Percentiles rank a stretch among this genome's conserved stretches.
Conservation (phyloP, 371 early-diverging fungal species). For the Mucor sp. region DNA sequence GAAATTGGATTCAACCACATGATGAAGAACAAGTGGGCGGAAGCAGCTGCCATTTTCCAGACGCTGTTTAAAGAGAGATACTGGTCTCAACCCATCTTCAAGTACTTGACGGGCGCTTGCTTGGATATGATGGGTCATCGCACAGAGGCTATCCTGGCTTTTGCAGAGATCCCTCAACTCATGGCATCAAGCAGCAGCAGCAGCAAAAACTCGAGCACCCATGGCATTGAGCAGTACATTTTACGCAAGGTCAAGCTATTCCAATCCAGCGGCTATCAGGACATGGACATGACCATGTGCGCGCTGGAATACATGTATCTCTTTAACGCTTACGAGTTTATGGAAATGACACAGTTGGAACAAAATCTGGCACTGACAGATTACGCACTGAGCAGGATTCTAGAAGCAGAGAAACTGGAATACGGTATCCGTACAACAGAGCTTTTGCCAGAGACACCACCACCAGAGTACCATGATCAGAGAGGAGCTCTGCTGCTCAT, state of each 20-base stretch:
- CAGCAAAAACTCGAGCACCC: slow-evolving; percentile 38
- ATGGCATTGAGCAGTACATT: slow-evolving; percentile 58
- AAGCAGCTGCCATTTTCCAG: slow-evolving; percentile 41
- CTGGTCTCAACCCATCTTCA: slow-evolving; percentile 51
- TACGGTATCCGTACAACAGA: slow-evolving; percentile 43
- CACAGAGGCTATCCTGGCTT: slow-evolving; percentile 42
- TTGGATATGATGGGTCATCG: slow-evolving; percentile 46
- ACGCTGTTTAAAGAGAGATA: slow-evolving; percentile 39
- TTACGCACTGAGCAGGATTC: slow-evolving; percentile 34
- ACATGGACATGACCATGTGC: slow-evolving; percentile 53
- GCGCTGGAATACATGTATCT: slow-evolving; percentile 62
- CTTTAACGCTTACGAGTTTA: slow-evolving; percentile 59
- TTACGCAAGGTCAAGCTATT: slow-evolving; percentile 53
- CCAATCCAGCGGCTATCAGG: slow-evolving; percentile 52
- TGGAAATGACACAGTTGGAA: slow-evolving; percentile 43
- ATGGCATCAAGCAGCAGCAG: slow-evolving; percentile 15
- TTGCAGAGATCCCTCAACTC: slow-evolving; percentile 33
- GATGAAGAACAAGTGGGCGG: slow-evolving; percentile 53
- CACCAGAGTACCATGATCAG: slow-evolving; percentile 44
- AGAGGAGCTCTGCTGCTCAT: slow-evolving; percentile 41
- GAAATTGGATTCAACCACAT: slow-evolving; percentile 58
- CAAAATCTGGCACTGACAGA: slow-evolving; percentile 46
- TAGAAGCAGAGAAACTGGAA: slow-evolving; percentile 44
- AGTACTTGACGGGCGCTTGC: slow-evolving; percentile 54
- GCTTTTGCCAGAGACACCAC: slow-evolving; percentile 44